phyloP scores from a whole-genome alignment of 2,329 filamentous ascomycete genomes.

The Stachybotrys chartarum region DNA sequence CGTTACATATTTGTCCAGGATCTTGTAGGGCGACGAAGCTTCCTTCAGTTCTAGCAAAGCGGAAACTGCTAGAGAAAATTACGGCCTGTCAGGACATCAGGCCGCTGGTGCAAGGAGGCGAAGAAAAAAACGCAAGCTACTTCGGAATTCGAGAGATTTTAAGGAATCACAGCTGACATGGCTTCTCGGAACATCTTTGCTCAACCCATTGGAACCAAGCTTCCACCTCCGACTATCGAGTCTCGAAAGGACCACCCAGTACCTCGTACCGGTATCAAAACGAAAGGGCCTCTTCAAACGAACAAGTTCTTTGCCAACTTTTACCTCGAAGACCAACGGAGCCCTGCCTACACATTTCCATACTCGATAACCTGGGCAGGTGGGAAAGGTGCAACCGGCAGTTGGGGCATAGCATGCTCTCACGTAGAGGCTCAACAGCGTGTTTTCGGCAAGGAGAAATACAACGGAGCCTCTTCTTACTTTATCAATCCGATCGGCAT shows the following conservation, averaged over 20 bases:
- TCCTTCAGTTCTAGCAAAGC: no score
- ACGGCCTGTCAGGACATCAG: no score
- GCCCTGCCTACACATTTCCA: conserved; percentile 67
- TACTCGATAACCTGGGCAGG: conserved; percentile 64
- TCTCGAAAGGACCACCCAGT: conserved; percentile 51
- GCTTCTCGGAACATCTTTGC: conserved; percentile 45
- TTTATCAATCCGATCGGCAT: conserved; percentile 79
- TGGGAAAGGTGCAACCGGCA: conserved; percentile 53
- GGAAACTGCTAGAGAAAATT: no score
- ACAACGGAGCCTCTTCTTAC: conserved; percentile 55
- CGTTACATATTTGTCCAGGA: no score
- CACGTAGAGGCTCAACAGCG: conserved; percentile 64
- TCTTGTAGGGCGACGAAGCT: no score
- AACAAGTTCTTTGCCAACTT: conserved; percentile 82
- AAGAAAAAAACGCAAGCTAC: no score
- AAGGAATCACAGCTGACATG: conserved; percentile 10
- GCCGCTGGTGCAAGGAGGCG: no score
- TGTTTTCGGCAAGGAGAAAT: conserved; percentile 54
- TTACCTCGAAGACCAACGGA: conserved; percentile 65
- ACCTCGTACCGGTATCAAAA: conserved; percentile 41
- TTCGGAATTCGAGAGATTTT: background rate
- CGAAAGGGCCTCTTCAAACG: conserved; percentile 51
- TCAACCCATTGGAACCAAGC: conserved; percentile 42
- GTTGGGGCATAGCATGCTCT: conserved; percentile 72
- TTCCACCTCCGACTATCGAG: conserved; percentile 41